Conservation (phyloP, 352 stramenopile species). For the Globisporangium recalcitrans region DNA sequence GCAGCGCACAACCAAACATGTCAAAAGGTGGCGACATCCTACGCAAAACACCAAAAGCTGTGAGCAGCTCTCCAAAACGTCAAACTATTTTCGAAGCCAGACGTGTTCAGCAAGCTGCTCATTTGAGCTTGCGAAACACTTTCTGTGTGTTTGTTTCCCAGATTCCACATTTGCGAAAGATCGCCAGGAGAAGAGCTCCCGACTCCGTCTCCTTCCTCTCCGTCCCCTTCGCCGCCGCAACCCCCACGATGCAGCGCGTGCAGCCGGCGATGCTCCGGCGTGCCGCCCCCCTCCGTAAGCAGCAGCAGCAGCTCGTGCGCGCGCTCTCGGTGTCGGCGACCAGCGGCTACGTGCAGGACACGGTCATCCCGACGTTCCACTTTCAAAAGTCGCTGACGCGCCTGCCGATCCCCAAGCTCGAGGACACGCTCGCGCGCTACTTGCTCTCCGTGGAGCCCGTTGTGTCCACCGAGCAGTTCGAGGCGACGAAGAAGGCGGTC, state of each 20-base stretch:
- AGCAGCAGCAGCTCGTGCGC: slow-evolving; percentile 13
- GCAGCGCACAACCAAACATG: too few species aligned
- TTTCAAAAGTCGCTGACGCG: slow-evolving; percentile 84
- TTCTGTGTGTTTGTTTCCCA: too few species aligned
- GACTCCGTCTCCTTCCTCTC: not conserved
- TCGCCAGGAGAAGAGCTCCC: slow-evolving; percentile 7
- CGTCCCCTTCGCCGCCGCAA: too few species aligned
- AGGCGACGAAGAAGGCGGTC: slow-evolving; percentile 49
- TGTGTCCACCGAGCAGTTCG: slow-evolving; percentile 46
- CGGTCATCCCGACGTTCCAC: slow-evolving; percentile 83
- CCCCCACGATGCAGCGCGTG: slow-evolving; percentile 24
- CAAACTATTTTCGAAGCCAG: too few species aligned
- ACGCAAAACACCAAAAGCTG: too few species aligned
- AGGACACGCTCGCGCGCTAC: slow-evolving; percentile 79
- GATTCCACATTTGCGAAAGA: too few species aligned
- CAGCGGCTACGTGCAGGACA: slow-evolving; percentile 76
- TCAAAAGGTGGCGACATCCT: too few species aligned
- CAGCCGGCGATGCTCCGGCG: slow-evolving; percentile 6
- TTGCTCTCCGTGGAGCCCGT: slow-evolving; percentile 73
- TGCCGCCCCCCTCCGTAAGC: not conserved
- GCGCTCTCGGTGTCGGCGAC: slow-evolving; percentile 11
- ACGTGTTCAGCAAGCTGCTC: too few species aligned
- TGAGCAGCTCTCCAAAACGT: too few species aligned
- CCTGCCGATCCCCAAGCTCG: slow-evolving; percentile 84
- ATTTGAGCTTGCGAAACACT: too few species aligned